Base-by-base conservation (phyloP, 2,329 filamentous ascomycete genomes). In the Ceratocystis alfenasii region DNA sequence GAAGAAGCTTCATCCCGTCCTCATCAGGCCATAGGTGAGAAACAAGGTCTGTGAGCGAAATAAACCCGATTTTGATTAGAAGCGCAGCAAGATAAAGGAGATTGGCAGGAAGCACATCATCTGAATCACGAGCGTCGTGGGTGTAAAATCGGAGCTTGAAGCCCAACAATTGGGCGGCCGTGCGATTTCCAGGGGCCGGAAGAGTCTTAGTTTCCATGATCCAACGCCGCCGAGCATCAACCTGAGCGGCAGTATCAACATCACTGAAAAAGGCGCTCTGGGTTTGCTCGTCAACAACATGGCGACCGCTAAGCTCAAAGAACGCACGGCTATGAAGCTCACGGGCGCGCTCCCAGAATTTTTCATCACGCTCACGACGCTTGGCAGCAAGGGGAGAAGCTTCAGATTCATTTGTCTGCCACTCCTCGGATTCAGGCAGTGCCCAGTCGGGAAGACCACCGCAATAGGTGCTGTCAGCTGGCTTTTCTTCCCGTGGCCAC, bases 71-170 rank as follows among this genome's bases (percentile, higher is more conserved):
- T 76, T 99, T 99, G 76, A 99, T 92, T 36, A 99, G 83, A 44
- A 97, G 82, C 1, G 94, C 92, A 0, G 92, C 88, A 20, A 99
- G 82, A 70, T 94, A 95, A 36, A 97, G 90, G 2, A 99, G 80
- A 71, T 99, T 99, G 48, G 94, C 89, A 0, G 94, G 94, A 1
- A 97, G 80, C 2, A 86, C 81, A 71, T 97, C 94, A 0, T 82
- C 79, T 65, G 86, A 82, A 68, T 89, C 85, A 66, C 93, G 84
- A 45, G 88, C 86, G 33, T 86, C 80, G 0, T 90, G 95, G 50
- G 90, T 88, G 73, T 99, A 99, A 75, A 96, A 99, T 15, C 90
- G 89, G 63, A 99, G 82, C 76, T 99, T 99, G 81, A 99, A 99
- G 3, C 94, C 94, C 15, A 99, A 85, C 2, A 99, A 82, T 74